phyloP scores from a whole-genome alignment of 75 land plant species.

The Picea sitchensis region DNA sequence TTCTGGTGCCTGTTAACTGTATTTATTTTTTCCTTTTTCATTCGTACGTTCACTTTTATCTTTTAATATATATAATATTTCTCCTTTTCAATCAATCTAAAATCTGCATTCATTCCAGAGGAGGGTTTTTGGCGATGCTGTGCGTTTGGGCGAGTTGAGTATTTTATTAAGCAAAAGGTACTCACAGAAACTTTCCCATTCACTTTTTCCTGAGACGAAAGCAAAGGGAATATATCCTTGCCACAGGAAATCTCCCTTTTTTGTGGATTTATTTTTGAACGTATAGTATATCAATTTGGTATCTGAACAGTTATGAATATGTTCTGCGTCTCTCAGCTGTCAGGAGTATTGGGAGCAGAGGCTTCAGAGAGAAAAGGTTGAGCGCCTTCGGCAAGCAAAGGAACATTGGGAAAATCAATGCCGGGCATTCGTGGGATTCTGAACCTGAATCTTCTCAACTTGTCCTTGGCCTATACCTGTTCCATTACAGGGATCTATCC shows the following conservation, averaged over 20 bases:
- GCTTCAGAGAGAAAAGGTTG: constrained; percentile 46
- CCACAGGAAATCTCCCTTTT: not conserved
- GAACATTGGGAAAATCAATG: constrained; percentile 68
- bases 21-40: not conserved
- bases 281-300: not conserved
- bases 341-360: constrained; percentile 72
- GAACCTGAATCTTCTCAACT: not conserved
- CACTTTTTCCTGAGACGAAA: not conserved
- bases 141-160: constrained; percentile 67
- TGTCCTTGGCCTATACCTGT: too few species aligned
- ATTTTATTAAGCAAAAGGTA: constrained; percentile 63
- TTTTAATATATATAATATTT: not conserved
- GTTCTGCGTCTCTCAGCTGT: constrained; percentile 41
- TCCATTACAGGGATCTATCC: too few species aligned
- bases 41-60: not conserved
- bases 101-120: constrained; percentile 27
- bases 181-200: not conserved
- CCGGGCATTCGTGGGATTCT: constrained; percentile 59
- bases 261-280: not conserved
- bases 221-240: not conserved
- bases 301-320: not conserved
- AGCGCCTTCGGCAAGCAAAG: constrained; percentile 67
- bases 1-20: not conserved
- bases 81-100: not conserved
- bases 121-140: constrained; percentile 65